Evolutionary conservation across 163 green algal genomes (phyloP).

Genomic region (Chlorella variabilis): DNA sequence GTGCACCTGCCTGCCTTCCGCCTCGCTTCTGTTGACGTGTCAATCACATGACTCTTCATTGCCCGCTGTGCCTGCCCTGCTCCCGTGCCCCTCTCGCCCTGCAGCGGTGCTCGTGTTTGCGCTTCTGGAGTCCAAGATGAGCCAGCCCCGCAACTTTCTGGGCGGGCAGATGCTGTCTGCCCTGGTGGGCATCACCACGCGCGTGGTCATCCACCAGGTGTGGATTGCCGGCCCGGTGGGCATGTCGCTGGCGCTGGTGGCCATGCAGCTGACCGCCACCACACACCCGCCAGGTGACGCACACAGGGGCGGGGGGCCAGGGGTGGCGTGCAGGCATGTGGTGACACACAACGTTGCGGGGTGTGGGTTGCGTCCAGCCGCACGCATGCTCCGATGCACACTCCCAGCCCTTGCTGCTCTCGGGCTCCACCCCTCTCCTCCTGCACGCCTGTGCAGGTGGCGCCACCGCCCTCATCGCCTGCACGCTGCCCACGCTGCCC

Average conservation of each 20-base stretch:
- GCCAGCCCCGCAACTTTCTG: conserved; percentile 68
- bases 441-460: conserved; percentile 43
- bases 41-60: no score
- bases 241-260: conserved; percentile 61
- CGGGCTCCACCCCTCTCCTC: not conserved
- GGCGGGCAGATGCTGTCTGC: conserved; percentile 65
- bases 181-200: conserved; percentile 51
- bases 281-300: conserved; percentile 60
- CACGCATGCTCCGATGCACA: not conserved
- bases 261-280: conserved; percentile 65
- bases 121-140: conserved; percentile 60
- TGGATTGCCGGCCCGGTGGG: conserved; percentile 64
- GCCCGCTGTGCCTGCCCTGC: not conserved
- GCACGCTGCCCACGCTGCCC: conserved; percentile 32
- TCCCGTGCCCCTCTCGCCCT: not conserved
- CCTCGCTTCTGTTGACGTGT: no score
- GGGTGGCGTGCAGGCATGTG: no score
- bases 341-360: no score
- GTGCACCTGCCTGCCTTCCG: not conserved
- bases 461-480: conserved; percentile 66
- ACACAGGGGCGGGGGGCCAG: not conserved
- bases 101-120: conserved; percentile 67
- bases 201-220: conserved; percentile 42
- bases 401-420: not conserved
- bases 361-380: not conserved